Evolutionary conservation across 305 asterid species (phyloP).

Genomic region (Ilex paraguariensis): DNA sequence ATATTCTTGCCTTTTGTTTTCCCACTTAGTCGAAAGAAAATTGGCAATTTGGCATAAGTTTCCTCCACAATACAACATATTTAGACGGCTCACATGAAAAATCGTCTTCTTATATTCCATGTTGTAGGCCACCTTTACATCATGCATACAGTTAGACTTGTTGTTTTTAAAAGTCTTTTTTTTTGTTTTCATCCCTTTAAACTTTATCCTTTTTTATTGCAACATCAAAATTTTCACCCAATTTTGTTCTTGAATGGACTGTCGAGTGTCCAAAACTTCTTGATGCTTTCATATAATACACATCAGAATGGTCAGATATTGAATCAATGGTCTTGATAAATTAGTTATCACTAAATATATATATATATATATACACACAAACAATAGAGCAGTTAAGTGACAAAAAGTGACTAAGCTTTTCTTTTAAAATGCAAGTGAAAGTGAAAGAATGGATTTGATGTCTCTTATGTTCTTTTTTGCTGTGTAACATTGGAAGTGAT

Average conservation of each 20-base stretch:
- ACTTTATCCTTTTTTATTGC: too few species aligned
- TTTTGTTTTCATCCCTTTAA: too few species aligned
- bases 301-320: too few species aligned
- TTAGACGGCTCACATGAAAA: constrained; percentile 8
- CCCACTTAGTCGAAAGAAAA: neutral
- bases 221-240: neutral
- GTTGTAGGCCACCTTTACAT: too few species aligned
- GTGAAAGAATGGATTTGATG: constrained; percentile 3
- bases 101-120: neutral
- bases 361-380: too few species aligned
- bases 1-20: neutral
- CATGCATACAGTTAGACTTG: too few species aligned
- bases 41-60: constrained; percentile 13
- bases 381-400: too few species aligned
- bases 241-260: constrained; percentile 15
- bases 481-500: too few species aligned
- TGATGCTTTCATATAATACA: constrained; percentile 10
- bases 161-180: too few species aligned
- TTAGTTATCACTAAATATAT: neutral
- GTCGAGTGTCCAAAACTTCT: constrained; percentile 9
- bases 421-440: constrained; percentile 2
- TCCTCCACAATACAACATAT: constrained; percentile 6
- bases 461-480: too few species aligned
- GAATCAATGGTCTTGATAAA: constrained; percentile 6
- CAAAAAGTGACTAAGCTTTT: neutral